Base-by-base conservation (phyloP, 139 green algal genomes). In the Axilococcus clingmanii region DNA sequence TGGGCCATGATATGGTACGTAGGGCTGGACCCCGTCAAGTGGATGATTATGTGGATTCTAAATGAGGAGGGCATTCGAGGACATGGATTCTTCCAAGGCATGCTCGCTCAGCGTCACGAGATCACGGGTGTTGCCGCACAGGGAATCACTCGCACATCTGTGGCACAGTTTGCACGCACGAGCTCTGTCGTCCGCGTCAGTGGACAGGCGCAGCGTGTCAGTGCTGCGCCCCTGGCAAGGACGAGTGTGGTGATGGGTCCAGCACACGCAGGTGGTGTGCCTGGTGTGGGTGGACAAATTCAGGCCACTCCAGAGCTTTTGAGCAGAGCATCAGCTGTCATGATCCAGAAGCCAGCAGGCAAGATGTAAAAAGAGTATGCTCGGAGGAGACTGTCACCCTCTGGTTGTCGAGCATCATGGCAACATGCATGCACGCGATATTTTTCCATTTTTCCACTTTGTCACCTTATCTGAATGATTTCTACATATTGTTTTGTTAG, bases 1-100 rank as follows among this genome's bases (percentile, higher is more conserved):
- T 91, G 82, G 82, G 72, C 72, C 11, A 46, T 62, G 36, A 82
- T 88, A 54, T 91, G 77, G 77, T 80, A 87, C 71, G 31, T 87
- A 29, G 63, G 57, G 31, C 69, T 91, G 56, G 82, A 86, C 63
- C 68, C 63, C 40, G 71, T 86, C 60, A 86, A 88, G 66, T 91
- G 75, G 75, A 31, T 49, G 3, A 63, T 91, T 53, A 68, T 65
- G 45, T 91, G 72, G 61, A 32, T 69, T 2, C 49, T 87, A 23
- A 83, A 91, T 40, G 79, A 87, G 61, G 80, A 88, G 24, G 80
- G 82, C 50, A 69, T 83, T 51, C 72, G 81, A 49, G 35, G 66
- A 42, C n/a, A 37, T 54, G 28, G 47, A 17, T 25, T 63, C 20
- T 68, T 54, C 23, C 33, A 22, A 35, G 68, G 40, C 35, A 47